Base-by-base conservation (phyloP, 495 filamentous ascomycete species). In the Ascobolus immersus region DNA sequence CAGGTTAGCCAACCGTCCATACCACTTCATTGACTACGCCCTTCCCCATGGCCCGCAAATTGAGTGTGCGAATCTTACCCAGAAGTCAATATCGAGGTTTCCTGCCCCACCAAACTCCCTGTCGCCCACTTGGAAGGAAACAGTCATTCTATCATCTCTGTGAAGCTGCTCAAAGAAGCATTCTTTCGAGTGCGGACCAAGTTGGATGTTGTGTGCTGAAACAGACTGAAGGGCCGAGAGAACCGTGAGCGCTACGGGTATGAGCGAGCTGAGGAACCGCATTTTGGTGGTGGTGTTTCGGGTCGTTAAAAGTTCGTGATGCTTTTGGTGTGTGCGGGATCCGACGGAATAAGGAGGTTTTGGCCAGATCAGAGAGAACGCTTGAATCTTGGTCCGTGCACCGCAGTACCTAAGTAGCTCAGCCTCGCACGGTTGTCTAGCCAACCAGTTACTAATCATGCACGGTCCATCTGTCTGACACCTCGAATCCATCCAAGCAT, bases 41-140 rank as follows among this genome's bases (percentile, higher is more conserved):
- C 24, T 25, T 27, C 11, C 24, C 11, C 24, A 11, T 4, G 14
- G 2, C 25, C 12, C 17, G 17, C 20, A 22, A 1, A 11, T 27
- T 1, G 12, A 26, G 14, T 2, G 2, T n/a, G 11, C 11, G 11
- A 15, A 30, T 49, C 67, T 36, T 71, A 93, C 86, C 86, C 82
- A 96, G 54, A 94, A 94, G 54, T 94, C 86, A 52, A 94, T 68
- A 43, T 94, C 86, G 12, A 96, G 59, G 48, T 93, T 94, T 9
- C 86, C 84, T 25, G 79, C 81, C 11, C 77, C 72, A 19, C 84
- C 86, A 53, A 93, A 94, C 46, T 96, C 86, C 36, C 89, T 57
- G 51, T 96, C 86, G 43, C 89, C 86, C 38, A 94, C 82, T 60
- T 94, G 86, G 61, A 92, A 96, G 11, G 81, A 86, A 20, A 96